phyloP scores from a whole-genome alignment of 2,329 filamentous ascomycete species.

The Grosmannia serpens region DNA sequence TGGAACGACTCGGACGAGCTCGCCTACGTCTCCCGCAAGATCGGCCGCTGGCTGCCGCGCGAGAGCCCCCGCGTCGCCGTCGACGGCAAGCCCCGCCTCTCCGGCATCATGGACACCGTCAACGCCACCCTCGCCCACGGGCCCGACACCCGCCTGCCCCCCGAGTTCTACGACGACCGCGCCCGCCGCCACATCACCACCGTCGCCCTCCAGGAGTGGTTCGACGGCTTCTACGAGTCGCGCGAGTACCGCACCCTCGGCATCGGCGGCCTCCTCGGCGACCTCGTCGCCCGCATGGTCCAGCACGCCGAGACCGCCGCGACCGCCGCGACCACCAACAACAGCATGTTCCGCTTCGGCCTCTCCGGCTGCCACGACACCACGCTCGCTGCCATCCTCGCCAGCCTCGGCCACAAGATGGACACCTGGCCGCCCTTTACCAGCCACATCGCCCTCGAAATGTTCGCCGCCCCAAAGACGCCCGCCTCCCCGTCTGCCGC shows the following conservation, averaged over 20 bases:
- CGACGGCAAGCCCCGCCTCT: conserved; percentile 71
- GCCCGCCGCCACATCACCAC: conserved; percentile 57
- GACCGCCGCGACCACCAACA: conserved; percentile 19
- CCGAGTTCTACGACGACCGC: conserved; percentile 75
- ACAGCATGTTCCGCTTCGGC: conserved; percentile 53
- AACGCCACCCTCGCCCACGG: conserved; percentile 84
- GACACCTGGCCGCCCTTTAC: conserved; percentile 86
- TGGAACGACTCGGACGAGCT: conserved; percentile 76
- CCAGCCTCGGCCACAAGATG: conserved; percentile 64
- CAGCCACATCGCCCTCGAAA: conserved; percentile 79
- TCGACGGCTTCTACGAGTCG: conserved; percentile 71
- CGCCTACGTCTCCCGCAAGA: conserved; percentile 64
- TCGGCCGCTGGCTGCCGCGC: conserved; percentile 78
- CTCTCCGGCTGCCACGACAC: conserved; percentile 89
- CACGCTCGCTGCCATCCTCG: conserved; percentile 68
- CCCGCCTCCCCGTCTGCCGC: conserved; percentile 13
- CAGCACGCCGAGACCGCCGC: conserved; percentile 49
- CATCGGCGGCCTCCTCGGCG: conserved; percentile 74
- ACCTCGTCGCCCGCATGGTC: conserved; percentile 68
- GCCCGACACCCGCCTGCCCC: conserved; percentile 63
- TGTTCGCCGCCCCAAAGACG: conserved; percentile 51
- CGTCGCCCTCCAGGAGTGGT: conserved; percentile 89
- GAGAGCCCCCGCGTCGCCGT: conserved; percentile 60
- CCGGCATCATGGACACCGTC: conserved; percentile 87
- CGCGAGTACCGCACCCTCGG: conserved; percentile 80